Evolutionary conservation across 1,139 yeast genomes (phyloP), one percentile per base, ranked within the genome.

Genomic region (Yamadazyma atmosphaerica): DNA sequence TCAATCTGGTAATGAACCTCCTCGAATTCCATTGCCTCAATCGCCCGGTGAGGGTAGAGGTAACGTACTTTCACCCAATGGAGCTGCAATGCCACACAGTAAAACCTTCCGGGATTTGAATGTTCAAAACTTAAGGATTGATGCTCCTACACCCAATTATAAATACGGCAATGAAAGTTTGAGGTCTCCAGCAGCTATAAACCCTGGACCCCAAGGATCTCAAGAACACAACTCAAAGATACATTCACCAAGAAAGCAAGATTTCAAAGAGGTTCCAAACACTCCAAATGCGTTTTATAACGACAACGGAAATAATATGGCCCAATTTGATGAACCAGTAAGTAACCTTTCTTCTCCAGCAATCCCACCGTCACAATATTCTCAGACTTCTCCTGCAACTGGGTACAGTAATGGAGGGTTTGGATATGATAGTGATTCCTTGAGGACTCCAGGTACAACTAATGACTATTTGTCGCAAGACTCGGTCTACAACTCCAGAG

Each of bases 231-330:
- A 15, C 22, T 16, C 34, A 23, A 14, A 23, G 31, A 16, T 22
- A 36, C 32, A 31, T 26, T 35, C 34, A 22, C 38, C 44, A 7
- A 42, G 41, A 11, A 38, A 11, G 26, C 33, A 12, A 32, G 32
- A 17, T 15, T 34, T 14, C 32, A 34, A 25, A 13, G 39, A 40
- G 15, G 30, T 35, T 3, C 55, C 59, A 2, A 34, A 39, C 5
- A 55, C 60, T n/a, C 58, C 60, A 1, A 54, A 57, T 18, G 53
- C 49, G 15, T 45, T 54, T 33, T 41, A 41, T 33, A 41, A 14
- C 17, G 26, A 14, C 16, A 32, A 14, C 12, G 34, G 29, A 14
- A 13, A 12, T 12, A 26, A n/a, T n/a, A n/a, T n/a, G n/a, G 29
- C 19, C 5, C 33, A 36, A 25, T 25, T 22, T 22, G 40, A 38